Conservation (phyloP, 805 yeast species). For the Ogataea thermomethanolica region DNA sequence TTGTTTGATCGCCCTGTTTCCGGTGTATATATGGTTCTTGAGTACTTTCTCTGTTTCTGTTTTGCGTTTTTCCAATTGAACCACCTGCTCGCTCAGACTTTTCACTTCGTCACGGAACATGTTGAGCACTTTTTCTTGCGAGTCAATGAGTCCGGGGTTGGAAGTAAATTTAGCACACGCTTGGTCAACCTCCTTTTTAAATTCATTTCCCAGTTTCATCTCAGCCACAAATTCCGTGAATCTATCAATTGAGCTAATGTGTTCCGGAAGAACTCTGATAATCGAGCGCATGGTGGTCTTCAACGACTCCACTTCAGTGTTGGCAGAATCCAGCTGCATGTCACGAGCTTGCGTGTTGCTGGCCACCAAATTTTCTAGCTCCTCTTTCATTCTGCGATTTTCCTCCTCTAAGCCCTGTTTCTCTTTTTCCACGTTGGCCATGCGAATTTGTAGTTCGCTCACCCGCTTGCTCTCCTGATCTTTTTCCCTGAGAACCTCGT, state of each 20-base stretch:
- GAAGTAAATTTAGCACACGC: slow-evolving; percentile 2
- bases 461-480: slow-evolving; percentile 1
- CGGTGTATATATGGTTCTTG: slow-evolving; percentile 23
- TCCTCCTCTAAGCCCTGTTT: too few relatives aligned
- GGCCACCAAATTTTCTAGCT: not conserved
- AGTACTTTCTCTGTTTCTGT: slow-evolving; percentile 22
- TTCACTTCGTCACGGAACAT: slow-evolving; percentile 31
- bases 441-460: not conserved
- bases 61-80: slow-evolving; percentile 19
- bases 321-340: not conserved
- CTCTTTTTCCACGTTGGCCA: too few relatives aligned
- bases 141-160: slow-evolving; percentile 15
- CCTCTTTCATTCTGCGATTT: not conserved
- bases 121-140: slow-evolving; percentile 28
- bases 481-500: slow-evolving; percentile 4
- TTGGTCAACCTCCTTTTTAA: not conserved
- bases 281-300: slow-evolving; percentile 3
- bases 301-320: slow-evolving; percentile 1
- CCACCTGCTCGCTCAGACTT: slow-evolving; percentile 21
- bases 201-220: not conserved
- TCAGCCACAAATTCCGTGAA: slow-evolving; percentile 6
- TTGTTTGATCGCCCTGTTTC: slow-evolving; percentile 25
- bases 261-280: slow-evolving; percentile 9
- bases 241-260: slow-evolving; percentile 8
- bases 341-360: not conserved